phyloP scores from a whole-genome alignment of 2,329 filamentous ascomycete genomes.

The Blastomyces gilchristii region DNA sequence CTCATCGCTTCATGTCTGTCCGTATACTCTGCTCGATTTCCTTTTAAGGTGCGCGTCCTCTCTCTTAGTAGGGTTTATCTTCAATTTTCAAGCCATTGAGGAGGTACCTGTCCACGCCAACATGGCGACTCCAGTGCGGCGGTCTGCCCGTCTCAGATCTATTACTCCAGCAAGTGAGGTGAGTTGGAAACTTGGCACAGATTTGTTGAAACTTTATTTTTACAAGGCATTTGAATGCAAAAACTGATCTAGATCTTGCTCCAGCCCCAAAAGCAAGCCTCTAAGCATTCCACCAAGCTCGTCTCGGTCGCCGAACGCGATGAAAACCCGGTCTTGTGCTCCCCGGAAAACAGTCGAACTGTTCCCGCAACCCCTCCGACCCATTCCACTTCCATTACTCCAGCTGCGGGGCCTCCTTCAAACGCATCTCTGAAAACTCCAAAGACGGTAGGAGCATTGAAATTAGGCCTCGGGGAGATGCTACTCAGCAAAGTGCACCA shows the following conservation, averaged over 20 bases:
- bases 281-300: conserved; percentile 27
- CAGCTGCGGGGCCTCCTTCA: conserved; percentile 20
- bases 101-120: neutral
- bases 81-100: neutral
- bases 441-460: conserved; percentile 52
- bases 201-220: neutral
- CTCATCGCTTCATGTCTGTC: neutral
- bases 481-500: conserved; percentile 74
- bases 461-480: conserved; percentile 73
- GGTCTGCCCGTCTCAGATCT: conserved; percentile 7
- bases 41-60: neutral
- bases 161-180: conserved; percentile 7
- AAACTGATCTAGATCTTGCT: neutral
- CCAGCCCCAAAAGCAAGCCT: conserved; percentile 15
- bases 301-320: conserved; percentile 40
- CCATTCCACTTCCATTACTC: conserved; percentile 25
- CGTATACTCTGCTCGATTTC: neutral
- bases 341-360: conserved; percentile 16
- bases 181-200: conserved; percentile 2
- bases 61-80: neutral
- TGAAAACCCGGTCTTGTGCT: conserved; percentile 31
- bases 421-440: conserved; percentile 46
- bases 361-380: conserved; percentile 18
- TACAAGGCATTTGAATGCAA: neutral
- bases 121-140: conserved; percentile 8